These are phyloP conservation scores for Luzula sylvatica DNA, from an alignment of 176 grass and related monocot species.

Conservation along the genomic window DNA sequence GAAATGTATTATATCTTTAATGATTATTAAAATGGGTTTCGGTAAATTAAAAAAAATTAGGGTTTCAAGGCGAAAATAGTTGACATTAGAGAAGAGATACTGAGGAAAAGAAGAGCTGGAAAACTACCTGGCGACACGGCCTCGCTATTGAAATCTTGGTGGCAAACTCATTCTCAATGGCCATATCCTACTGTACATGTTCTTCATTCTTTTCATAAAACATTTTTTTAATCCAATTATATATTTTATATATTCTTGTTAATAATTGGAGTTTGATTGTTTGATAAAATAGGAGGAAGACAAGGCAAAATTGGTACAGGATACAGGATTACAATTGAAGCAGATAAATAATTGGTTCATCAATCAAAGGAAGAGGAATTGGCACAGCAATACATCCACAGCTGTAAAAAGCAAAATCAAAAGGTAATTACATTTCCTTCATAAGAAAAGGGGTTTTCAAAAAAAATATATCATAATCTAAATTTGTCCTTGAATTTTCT, in stretches of 20 bases:
- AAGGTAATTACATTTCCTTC: conserved; percentile 35
- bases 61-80: conserved; percentile 93
- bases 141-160: conserved; percentile 84
- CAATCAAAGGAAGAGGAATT: conserved; percentile 96
- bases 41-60: conserved; percentile 20
- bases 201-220: background rate
- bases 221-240: background rate
- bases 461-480: background rate
- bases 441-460: background rate
- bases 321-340: conserved; percentile 91
- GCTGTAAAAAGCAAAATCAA: conserved; percentile 86
- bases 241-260: background rate
- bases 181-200: conserved; percentile 72
- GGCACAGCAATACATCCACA: conserved; percentile 80
- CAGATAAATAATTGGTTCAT: conserved; percentile 99
- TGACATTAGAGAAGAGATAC: conserved; percentile 94
- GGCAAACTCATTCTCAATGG: conserved; percentile 95
- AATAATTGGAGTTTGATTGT: background rate
- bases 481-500: too few relatives aligned
- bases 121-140: conserved; percentile 92
- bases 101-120: conserved; percentile 88
- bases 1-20: too few relatives aligned
- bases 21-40: too few relatives aligned
- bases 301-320: conserved; percentile 78
- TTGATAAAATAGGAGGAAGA: conserved; percentile 86